Evolutionary conservation across 2,329 filamentous ascomycete species (phyloP), one percentile per base, ranked within the genome.

Genomic region (Cladosporium sp.): DNA sequence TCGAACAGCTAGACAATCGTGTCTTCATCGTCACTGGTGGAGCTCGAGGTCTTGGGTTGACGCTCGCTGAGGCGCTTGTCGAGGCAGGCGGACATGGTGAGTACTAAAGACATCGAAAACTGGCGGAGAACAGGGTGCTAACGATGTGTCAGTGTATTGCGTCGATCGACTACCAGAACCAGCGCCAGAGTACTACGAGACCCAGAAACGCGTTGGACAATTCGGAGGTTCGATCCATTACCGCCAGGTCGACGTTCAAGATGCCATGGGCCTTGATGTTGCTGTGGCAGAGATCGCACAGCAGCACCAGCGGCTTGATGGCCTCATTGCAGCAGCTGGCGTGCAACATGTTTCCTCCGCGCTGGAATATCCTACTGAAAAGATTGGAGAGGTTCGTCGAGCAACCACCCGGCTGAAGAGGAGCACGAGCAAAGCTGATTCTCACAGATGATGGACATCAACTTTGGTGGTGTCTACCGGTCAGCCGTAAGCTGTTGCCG

Each of bases 401-500:
- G 14, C 70, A 8, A 25, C 5, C 18, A 21, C n/a, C 5, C 16
- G 21, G 4, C n/a, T 23, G 21, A 25, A 16, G 7, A 32, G n/a
- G 5, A 21, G 51, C 28, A 11, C 18, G 26, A 13, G 26, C 26
- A 28, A 21, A 18, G 30, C 60, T 63, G 49, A 63, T 25, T 2
- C 6, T 1, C 16, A 32, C 73, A 81, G 57, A 79, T 83, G 65
- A 77, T 83, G 76, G 73, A 77, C 53, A 79, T 84, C 69, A 85
- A 85, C 68, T 82, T 80, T 69, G 81, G 78, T 11, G 83, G 83
- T 11, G 80, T 81, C 2, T 83, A 84, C 70, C 78, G 81, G 66
- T 76, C 79, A 0, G 82, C 83, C 5, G 80, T 80, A 25, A 79
- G 80, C 2, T 80, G 78, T 6, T 83, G 82, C 2, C 77, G 77